A percentile compares a stretch with the other conserved stretches of the same genome.
phyloP scores from a whole-genome alignment of 2,329 filamentous ascomycete species.

The Scedosporium boydii region DNA sequence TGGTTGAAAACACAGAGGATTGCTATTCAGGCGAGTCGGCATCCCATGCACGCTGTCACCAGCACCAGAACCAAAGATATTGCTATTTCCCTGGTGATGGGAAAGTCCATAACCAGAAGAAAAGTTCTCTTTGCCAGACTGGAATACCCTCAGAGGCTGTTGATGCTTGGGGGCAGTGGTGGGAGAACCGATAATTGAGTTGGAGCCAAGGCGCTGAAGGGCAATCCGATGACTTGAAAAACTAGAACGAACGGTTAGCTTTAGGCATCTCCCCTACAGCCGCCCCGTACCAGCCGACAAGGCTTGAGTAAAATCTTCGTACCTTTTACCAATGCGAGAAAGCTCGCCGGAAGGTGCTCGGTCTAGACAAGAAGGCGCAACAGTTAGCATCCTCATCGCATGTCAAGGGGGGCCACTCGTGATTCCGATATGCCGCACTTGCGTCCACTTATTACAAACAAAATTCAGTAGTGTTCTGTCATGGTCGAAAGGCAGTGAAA shows the following conservation, averaged over 20 bases:
- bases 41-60: background rate
- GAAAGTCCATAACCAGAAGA: constrained; percentile 10
- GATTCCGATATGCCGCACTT: background rate
- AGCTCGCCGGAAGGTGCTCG: background rate
- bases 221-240: background rate
- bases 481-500: background rate
- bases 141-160: constrained; percentile 10
- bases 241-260: background rate
- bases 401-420: background rate
- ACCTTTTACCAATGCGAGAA: background rate
- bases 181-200: constrained; percentile 13
- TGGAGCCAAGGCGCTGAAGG: constrained; percentile 2
- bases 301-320: background rate
- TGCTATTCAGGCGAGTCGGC: constrained; percentile 16
- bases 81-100: constrained; percentile 10
- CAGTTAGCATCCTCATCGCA: background rate
- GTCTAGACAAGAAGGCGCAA: background rate
- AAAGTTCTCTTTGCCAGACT: constrained; percentile 21
- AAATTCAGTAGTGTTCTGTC: background rate
- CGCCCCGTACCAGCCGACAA: too few species aligned
- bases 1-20: constrained; percentile 21
- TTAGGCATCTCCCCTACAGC: background rate
- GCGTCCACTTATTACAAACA: background rate
- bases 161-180: constrained; percentile 17
- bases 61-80: constrained; percentile 11